Evolutionary conservation across 805 yeast species (phyloP).

Genomic region (Spencermartinsiella europaea): DNA sequence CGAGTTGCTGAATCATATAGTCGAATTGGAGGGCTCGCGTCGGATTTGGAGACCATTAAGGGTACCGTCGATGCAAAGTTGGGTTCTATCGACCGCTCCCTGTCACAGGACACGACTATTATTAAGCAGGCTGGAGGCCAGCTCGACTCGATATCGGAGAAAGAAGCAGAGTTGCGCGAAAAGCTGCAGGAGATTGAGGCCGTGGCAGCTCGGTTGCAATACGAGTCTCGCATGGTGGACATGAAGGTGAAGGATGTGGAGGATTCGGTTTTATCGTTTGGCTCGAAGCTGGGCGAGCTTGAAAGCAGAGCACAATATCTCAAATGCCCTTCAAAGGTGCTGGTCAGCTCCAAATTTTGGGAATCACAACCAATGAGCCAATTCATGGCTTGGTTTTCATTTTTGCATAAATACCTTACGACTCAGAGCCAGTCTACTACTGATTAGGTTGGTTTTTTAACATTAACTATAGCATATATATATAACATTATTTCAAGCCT

Average conservation of each 20-base stretch:
- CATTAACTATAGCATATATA: too few relatives aligned
- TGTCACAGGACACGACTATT: not conserved
- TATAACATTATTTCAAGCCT: too few relatives aligned
- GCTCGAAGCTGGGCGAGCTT: constrained; percentile 32
- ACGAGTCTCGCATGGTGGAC: constrained; percentile 56
- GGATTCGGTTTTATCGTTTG: constrained; percentile 48
- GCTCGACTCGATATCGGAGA: constrained; percentile 3
- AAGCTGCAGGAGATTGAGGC: constrained; percentile 22
- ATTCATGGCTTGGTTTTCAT: not conserved
- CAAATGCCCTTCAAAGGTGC: not conserved
- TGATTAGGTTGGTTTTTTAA: too few relatives aligned
- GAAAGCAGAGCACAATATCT: constrained; percentile 25
- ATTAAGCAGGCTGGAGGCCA: constrained; percentile 1
- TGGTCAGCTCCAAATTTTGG: not conserved
- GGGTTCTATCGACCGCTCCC: not conserved
- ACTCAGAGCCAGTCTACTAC: too few relatives aligned
- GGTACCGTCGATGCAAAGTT: not conserved
- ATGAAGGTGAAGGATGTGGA: constrained; percentile 65
- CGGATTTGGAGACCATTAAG: not conserved
- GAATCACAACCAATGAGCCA: not conserved
- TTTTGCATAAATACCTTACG: not conserved
- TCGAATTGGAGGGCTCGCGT: not conserved
- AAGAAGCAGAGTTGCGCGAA: constrained; percentile 8
- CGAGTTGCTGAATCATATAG: not conserved
- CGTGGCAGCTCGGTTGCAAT: constrained; percentile 40